Evolutionary conservation across 2,329 filamentous ascomycete species (phyloP).

Genomic region (Cladosporium sp.): DNA sequence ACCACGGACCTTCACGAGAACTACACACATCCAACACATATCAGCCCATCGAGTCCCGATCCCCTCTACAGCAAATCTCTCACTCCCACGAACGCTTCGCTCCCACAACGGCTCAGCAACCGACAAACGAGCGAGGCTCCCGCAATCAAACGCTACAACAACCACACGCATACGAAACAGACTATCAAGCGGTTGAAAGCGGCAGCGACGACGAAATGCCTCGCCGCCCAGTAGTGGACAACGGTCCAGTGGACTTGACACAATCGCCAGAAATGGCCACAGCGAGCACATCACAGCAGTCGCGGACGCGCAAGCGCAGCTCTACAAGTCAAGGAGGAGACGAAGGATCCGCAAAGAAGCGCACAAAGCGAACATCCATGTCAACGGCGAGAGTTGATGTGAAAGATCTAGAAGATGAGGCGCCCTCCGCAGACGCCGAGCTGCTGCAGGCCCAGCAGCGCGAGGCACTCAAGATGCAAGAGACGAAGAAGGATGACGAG

Average conservation of each 20-base stretch:
- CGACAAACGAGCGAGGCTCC: neutral
- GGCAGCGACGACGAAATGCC: constrained; percentile 3
- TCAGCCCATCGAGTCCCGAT: neutral
- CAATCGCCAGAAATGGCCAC: constrained; percentile 10
- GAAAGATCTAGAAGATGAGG: constrained; percentile 23
- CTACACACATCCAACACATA: too few species aligned
- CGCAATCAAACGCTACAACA: neutral
- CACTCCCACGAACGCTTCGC: neutral
- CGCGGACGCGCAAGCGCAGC: constrained; percentile 10
- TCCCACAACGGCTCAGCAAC: neutral
- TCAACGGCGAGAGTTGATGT: constrained; percentile 11
- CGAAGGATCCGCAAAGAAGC: constrained; percentile 1
- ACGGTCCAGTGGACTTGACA: constrained; percentile 3
- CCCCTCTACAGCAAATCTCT: neutral
- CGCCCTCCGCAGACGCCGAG: constrained; percentile 35
- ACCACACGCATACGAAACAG: neutral
- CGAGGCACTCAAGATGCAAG: constrained; percentile 28
- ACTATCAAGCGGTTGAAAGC: neutral
- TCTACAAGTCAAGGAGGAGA: neutral
- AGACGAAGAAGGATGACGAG: constrained; percentile 23
- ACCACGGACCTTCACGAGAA: neutral
- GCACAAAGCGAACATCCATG: neutral
- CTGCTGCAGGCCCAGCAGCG: constrained; percentile 34
- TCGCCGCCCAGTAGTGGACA: neutral
- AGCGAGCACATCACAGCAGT: constrained; percentile 3